phyloP scores from a whole-genome alignment of 805 yeast genomes.

The Candida sakaeoensis region DNA sequence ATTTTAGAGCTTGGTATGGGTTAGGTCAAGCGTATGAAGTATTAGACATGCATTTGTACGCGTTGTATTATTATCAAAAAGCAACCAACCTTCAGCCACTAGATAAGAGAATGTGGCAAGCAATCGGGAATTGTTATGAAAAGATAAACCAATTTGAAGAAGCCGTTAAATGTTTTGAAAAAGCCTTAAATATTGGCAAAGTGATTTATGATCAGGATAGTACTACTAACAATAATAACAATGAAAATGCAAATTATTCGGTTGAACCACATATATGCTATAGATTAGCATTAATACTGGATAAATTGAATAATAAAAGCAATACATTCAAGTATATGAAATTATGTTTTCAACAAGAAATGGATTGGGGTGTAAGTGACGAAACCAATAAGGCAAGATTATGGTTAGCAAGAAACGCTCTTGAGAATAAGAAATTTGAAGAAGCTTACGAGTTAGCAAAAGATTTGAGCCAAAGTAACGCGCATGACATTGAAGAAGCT shows the following conservation, averaged over 20 bases:
- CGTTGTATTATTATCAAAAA: slow-evolving; percentile 85
- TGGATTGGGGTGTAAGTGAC: slow-evolving; percentile 62
- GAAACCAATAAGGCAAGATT: slow-evolving; percentile 76
- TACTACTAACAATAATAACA: slow-evolving; percentile 5
- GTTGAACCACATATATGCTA: slow-evolving; percentile 50
- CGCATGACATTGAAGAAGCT: slow-evolving; percentile 87
- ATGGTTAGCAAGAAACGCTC: slow-evolving; percentile 78
- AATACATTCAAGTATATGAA: slow-evolving; percentile 63
- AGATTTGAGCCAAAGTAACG: slow-evolving; percentile 64
- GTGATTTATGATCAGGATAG: slow-evolving; percentile 16
- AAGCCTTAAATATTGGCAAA: slow-evolving; percentile 61
- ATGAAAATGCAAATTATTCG: not conserved
- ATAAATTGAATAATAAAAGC: slow-evolving; percentile 47
- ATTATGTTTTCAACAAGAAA: slow-evolving; percentile 61
- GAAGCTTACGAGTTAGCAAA: slow-evolving; percentile 72
- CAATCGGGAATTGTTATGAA: slow-evolving; percentile 85
- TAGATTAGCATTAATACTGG: slow-evolving; percentile 66
- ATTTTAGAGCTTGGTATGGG: slow-evolving; percentile 97
- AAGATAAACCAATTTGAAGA: slow-evolving; percentile 67
- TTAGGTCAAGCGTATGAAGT: slow-evolving; percentile 98
- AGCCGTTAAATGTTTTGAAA: slow-evolving; percentile 75
- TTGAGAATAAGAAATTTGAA: slow-evolving; percentile 53
- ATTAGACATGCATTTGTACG: slow-evolving; percentile 88
- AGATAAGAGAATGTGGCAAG: slow-evolving; percentile 96
- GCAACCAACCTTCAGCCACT: slow-evolving; percentile 85